Conservation (phyloP, 768 basidiomycete genomes). For the Tylopilus rubrobrunneus region DNA sequence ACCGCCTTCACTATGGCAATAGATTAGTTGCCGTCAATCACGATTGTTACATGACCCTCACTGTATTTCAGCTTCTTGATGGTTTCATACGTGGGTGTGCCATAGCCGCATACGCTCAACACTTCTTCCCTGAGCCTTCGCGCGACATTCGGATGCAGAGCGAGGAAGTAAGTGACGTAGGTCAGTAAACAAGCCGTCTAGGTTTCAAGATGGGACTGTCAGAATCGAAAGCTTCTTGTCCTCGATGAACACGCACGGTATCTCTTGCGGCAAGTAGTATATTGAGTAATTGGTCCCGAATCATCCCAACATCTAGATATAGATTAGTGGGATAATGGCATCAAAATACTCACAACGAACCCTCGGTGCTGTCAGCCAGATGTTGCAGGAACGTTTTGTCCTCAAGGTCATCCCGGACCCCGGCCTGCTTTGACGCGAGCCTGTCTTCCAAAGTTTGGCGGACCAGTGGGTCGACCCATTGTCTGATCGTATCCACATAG, state of each 20-base stretch:
- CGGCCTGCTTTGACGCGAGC: conserved; percentile 34
- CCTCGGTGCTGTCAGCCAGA: conserved; percentile 60
- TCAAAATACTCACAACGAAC: conserved; percentile 31
- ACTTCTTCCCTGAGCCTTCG: conserved; percentile 58
- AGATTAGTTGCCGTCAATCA: conserved; percentile 3
- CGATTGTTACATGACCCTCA: conserved; percentile 29
- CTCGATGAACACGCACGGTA: conserved; percentile 46
- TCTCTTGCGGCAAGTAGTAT: conserved; percentile 76
- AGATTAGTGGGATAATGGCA: conserved; percentile 3
- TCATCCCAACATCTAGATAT: conserved; percentile 52
- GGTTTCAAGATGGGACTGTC: neutral
- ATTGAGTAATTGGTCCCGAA: conserved; percentile 76
- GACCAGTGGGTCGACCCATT: conserved; percentile 62
- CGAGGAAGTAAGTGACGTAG: conserved; percentile 66
- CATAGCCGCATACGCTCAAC: conserved; percentile 48
- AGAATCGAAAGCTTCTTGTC: neutral
- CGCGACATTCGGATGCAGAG: conserved; percentile 56
- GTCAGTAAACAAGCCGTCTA: conserved; percentile 71
- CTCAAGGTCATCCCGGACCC: conserved; percentile 35
- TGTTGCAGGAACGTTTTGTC: conserved; percentile 68
- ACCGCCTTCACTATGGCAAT: conserved; percentile 58
- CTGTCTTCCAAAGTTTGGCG: conserved; percentile 48
- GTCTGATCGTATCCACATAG: conserved; percentile 33
- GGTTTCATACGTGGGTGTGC: conserved; percentile 50
- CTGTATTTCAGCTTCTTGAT: conserved; percentile 65